Evolutionary conservation across 768 basidiomycete genomes (phyloP).

Genomic region (Lactarius sp.): DNA sequence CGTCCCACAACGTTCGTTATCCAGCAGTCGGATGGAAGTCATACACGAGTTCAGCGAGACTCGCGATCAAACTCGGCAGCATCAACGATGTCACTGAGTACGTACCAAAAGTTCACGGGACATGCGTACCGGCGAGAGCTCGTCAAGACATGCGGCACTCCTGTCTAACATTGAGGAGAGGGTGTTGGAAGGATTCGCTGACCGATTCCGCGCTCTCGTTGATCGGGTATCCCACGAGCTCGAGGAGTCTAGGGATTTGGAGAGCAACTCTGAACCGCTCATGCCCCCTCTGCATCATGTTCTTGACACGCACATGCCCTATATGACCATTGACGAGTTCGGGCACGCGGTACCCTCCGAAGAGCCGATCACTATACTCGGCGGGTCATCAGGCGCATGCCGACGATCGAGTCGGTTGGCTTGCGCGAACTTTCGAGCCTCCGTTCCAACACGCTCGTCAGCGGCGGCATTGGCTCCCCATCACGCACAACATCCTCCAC

Average conservation of each 20-base stretch:
- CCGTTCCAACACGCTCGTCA: constrained; percentile 15
- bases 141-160: no score
- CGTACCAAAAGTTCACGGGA: no score
- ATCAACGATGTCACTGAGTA: no score
- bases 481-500: constrained; percentile 7
- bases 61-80: no score
- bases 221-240: constrained; percentile 49
- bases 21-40: no score
- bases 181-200: constrained; percentile 42
- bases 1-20: no score
- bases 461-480: neutral
- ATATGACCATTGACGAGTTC: constrained; percentile 42
- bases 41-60: no score
- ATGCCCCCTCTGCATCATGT: constrained; percentile 20
- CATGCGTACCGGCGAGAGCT: no score
- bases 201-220: constrained; percentile 49
- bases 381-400: constrained; percentile 69
- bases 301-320: constrained; percentile 27
- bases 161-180: constrained; percentile 28
- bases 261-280: constrained; percentile 11
- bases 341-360: constrained; percentile 37
- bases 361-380: constrained; percentile 54
- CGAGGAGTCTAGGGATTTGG: constrained; percentile 42
- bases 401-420: constrained; percentile 74
- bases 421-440: constrained; percentile 48